Conservation (phyloP, 495 filamentous ascomycete genomes). For the Margaritispora aquatica region DNA sequence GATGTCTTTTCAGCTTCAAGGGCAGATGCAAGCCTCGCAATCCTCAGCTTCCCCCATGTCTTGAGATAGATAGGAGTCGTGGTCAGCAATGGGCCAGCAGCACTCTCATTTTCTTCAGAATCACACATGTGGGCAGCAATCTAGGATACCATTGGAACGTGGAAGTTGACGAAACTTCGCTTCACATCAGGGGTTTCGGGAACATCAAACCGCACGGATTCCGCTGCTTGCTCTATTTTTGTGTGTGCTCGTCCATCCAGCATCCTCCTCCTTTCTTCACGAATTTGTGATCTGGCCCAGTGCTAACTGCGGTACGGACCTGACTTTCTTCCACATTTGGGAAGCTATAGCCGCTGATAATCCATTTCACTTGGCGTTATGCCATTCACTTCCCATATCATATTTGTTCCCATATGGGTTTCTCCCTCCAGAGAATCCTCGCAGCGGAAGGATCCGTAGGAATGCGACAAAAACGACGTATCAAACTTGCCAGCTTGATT, state of each 20-base stretch:
- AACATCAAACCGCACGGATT: conserved; percentile 4
- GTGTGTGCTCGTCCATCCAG: too few species aligned
- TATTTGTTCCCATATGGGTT: not conserved
- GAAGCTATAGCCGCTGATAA: not conserved
- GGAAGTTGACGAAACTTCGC: conserved; percentile 22
- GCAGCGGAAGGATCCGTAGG: conserved; percentile 1
- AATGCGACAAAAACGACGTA: not conserved
- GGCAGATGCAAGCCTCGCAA: not conserved
- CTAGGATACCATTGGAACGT: conserved; percentile 14
- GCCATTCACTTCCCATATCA: not conserved
- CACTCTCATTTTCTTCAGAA: conserved; percentile 6
- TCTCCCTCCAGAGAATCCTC: not conserved
- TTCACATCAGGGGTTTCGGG: conserved; percentile 5
- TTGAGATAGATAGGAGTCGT: conserved; percentile 10
- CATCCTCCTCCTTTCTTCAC: not conserved
- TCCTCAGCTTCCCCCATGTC: conserved; percentile 1
- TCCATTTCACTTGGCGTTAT: conserved; percentile 8
- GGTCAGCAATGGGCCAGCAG: conserved; percentile 14
- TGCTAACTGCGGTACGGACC: conserved; percentile 14
- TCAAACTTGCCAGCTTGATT: not conserved
- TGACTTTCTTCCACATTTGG: not conserved
- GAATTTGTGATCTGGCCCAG: not conserved
- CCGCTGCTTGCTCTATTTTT: conserved; percentile 14
- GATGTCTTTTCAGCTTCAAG: not conserved
- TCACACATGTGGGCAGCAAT: conserved; percentile 6